phyloP scores from a whole-genome alignment of 805 yeast species.

The Cyberlindnera saturnus region DNA sequence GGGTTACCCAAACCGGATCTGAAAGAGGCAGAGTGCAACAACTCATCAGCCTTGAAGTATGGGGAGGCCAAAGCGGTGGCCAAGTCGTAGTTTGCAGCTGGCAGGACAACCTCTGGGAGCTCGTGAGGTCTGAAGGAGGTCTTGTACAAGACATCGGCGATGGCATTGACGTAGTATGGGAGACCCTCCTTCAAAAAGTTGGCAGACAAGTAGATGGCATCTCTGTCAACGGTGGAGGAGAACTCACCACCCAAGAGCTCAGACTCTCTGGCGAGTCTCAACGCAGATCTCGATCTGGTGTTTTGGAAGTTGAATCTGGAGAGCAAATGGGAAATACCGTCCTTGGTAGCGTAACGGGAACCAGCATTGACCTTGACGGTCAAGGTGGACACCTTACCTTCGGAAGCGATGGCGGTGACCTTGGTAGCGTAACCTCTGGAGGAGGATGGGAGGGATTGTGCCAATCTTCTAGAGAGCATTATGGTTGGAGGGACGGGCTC shows the following conservation, averaged over 20 bases:
- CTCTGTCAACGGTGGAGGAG: conserved; percentile 70
- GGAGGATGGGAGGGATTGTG: conserved; percentile 12
- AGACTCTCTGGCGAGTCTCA: conserved; percentile 89
- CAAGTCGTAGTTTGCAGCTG: conserved; percentile 65
- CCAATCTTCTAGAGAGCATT: conserved; percentile 25
- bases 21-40: conserved; percentile 74
- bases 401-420: conserved; percentile 45
- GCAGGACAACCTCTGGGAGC: conserved; percentile 73
- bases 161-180: conserved; percentile 85
- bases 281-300: conserved; percentile 77
- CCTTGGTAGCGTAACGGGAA: conserved; percentile 59
- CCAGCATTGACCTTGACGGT: conserved; percentile 85
- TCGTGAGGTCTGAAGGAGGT: conserved; percentile 81
- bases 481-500: background rate
- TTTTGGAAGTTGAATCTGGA: conserved; percentile 80
- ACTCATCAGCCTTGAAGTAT: conserved; percentile 61
- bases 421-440: conserved; percentile 35
- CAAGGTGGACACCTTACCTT: conserved; percentile 66
- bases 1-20: conserved; percentile 87
- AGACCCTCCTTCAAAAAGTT: conserved; percentile 80
- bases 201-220: conserved; percentile 73
- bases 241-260: conserved; percentile 89
- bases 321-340: conserved; percentile 83
- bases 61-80: conserved; percentile 46
- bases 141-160: conserved; percentile 66